Percentiles rank a stretch among this genome's conserved stretches.
phyloP scores from a whole-genome alignment of 2,329 filamentous ascomycete genomes.

The Diaporthe humulicola region DNA sequence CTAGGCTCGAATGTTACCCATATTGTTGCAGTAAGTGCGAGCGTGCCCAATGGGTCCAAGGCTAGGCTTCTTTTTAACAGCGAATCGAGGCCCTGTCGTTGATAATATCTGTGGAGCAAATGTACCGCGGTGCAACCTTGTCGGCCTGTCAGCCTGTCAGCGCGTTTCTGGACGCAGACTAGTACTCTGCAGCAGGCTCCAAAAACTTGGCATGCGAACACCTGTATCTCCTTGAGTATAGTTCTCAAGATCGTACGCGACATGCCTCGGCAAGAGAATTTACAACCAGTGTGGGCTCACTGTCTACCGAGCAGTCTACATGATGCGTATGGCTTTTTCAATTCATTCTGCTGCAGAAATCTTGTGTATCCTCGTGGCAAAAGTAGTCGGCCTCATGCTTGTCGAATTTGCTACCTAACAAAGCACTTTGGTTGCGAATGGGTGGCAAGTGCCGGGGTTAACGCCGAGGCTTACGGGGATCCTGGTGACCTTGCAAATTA shows the following conservation, averaged over 20 bases:
- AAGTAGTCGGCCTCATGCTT: neutral
- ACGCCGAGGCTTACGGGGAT: neutral
- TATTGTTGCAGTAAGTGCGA: neutral
- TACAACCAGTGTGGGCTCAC: neutral
- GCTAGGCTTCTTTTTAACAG: conserved; percentile 20
- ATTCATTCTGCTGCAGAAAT: too few species aligned
- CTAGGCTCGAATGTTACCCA: conserved; percentile 1
- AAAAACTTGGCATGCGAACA: neutral
- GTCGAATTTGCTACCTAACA: neutral
- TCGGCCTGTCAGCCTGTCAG: conserved; percentile 20
- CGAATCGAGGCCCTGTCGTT: conserved; percentile 18
- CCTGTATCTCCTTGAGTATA: neutral
- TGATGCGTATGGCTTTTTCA: neutral
- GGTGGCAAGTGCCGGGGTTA: neutral
- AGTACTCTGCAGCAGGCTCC: neutral
- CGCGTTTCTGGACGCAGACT: neutral
- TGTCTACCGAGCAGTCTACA: neutral
- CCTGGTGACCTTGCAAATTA: neutral
- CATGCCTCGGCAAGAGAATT: neutral
- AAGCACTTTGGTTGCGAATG: neutral
- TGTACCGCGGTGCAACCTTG: neutral
- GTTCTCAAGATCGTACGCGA: neutral
- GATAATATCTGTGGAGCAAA: conserved; percentile 24
- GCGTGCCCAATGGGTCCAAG: neutral
- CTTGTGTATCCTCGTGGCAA: too few species aligned